phyloP scores from a whole-genome alignment of 345 rosid genomes.

The Moricandia arvensis region DNA sequence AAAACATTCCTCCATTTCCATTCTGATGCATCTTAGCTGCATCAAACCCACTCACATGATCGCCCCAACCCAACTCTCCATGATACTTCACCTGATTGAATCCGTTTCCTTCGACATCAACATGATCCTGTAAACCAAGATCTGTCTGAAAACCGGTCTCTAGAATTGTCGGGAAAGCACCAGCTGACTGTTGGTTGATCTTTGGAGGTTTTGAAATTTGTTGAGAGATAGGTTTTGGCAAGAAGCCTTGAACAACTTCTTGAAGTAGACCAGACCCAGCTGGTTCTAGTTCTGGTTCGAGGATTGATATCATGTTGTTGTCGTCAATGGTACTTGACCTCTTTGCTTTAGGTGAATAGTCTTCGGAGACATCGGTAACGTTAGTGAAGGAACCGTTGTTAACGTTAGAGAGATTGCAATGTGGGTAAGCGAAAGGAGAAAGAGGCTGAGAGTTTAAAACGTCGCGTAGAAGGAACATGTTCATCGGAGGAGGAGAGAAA shows the following conservation, averaged over 20 bases:
- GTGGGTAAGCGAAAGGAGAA: slow-evolving; percentile 17
- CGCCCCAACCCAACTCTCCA: slow-evolving; percentile 33
- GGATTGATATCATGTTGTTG: slow-evolving; percentile 41
- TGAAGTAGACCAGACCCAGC: slow-evolving; percentile 78
- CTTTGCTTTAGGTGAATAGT: slow-evolving; percentile 33
- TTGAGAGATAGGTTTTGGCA: slow-evolving; percentile 38
- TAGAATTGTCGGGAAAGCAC: not conserved
- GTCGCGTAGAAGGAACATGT: slow-evolving; percentile 67
- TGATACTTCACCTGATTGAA: slow-evolving; percentile 24
- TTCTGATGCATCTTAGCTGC: slow-evolving; percentile 23
- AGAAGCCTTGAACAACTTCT: slow-evolving; percentile 77
- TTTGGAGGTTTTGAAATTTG: slow-evolving; percentile 9
- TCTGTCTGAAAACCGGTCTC: slow-evolving; percentile 18
- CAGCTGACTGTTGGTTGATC: slow-evolving; percentile 16
- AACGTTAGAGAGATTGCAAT: slow-evolving; percentile 15
- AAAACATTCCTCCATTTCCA: slow-evolving; percentile 28
- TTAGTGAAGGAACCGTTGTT: slow-evolving; percentile 20
- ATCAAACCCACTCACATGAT: slow-evolving; percentile 23
- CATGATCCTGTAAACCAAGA: not conserved
- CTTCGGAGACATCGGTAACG: slow-evolving; percentile 12
- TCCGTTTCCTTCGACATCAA: slow-evolving; percentile 23
- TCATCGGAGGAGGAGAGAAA: slow-evolving; percentile 42
- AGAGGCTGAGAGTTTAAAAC: slow-evolving; percentile 41
- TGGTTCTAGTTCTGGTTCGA: slow-evolving; percentile 47
- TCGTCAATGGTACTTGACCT: slow-evolving; percentile 29